Evolutionary conservation across 2,329 filamentous ascomycete species (phyloP).

Genomic region (Xenosphaeropsis pyriputrescens): DNA sequence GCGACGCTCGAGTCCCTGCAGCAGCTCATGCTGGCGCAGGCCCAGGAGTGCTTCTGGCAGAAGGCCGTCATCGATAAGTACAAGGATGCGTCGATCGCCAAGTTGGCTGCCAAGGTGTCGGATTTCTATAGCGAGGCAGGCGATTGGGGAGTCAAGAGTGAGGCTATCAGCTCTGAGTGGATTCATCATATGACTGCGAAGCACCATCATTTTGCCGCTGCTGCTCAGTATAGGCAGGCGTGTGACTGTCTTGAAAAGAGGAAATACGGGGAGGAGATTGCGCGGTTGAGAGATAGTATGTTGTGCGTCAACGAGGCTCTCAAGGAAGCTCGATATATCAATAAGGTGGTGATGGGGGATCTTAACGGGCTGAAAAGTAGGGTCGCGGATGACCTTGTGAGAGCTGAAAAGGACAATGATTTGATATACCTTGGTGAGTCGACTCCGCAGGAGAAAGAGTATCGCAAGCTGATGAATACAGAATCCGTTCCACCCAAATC

Average conservation of each 20-base stretch:
- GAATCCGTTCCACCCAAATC: conserved; percentile 74
- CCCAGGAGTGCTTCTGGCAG: conserved; percentile 96
- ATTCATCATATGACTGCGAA: conserved; percentile 97
- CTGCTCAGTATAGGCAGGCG: conserved; percentile 83
- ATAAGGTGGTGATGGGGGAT: conserved; percentile 68
- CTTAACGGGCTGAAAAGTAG: conserved; percentile 69
- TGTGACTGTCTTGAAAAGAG: conserved; percentile 86
- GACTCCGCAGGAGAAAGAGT: too few species aligned
- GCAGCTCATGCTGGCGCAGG: conserved; percentile 77
- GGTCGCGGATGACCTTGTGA: conserved; percentile 75
- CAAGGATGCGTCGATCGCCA: conserved; percentile 85
- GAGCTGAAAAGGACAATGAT: conserved; percentile 93
- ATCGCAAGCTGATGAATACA: conserved; percentile 10
- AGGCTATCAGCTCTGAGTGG: conserved; percentile 85
- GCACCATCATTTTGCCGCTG: conserved; percentile 91
- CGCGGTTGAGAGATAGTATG: conserved; percentile 69
- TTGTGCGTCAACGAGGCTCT: conserved; percentile 74
- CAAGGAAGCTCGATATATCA: conserved; percentile 71
- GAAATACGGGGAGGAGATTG: conserved; percentile 91
- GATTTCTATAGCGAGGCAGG: conserved; percentile 78
- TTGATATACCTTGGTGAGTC: conserved; percentile 73
- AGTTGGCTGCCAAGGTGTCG: conserved; percentile 78
- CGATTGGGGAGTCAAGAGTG: conserved; percentile 76
- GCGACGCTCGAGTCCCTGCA: conserved; percentile 73
- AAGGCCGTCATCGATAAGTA: conserved; percentile 90